phyloP scores from a whole-genome alignment of 1,284 basidiomycete genomes.

The Irpex sp. region DNA sequence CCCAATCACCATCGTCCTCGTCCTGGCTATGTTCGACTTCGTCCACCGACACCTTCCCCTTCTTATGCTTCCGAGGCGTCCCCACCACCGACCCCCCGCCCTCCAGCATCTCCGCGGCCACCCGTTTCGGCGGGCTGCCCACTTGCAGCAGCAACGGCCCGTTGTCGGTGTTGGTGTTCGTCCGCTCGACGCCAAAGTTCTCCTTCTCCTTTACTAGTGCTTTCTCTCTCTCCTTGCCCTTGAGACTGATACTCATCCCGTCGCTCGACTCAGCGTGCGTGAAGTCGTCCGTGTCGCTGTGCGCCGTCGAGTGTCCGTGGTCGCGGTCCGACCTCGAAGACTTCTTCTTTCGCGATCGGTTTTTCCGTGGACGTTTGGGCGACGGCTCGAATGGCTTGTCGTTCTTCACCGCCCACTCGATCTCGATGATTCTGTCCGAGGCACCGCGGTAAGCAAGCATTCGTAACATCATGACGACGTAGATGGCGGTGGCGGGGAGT shows the following conservation, averaged over 20 bases:
- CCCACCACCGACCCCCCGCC: slow-evolving; percentile 1
- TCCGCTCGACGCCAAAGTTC: slow-evolving; percentile 5
- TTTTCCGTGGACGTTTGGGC: slow-evolving; percentile 48
- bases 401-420: slow-evolving; percentile 68
- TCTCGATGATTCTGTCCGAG: slow-evolving; percentile 60
- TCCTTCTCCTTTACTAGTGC: slow-evolving; percentile 8
- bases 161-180: background rate
- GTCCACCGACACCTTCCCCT: slow-evolving; percentile 7
- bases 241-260: background rate
- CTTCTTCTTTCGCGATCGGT: slow-evolving; percentile 29
- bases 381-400: slow-evolving; percentile 56
- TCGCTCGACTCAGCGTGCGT: background rate
- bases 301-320: background rate
- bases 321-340: background rate
- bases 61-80: slow-evolving; percentile 14
- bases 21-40: slow-evolving; percentile 12
- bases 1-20: slow-evolving; percentile 17
- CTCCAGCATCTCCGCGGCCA: slow-evolving; percentile 12
- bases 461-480: background rate
- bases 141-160: background rate
- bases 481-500: slow-evolving; percentile 20
- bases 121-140: slow-evolving; percentile 12
- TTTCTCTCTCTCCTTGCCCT: background rate
- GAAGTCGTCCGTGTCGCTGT: background rate
- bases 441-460: slow-evolving; percentile 45